Base-by-base conservation (phyloP, 176 grass and related monocot species). In the Dendrocalamus sinicus region DNA sequence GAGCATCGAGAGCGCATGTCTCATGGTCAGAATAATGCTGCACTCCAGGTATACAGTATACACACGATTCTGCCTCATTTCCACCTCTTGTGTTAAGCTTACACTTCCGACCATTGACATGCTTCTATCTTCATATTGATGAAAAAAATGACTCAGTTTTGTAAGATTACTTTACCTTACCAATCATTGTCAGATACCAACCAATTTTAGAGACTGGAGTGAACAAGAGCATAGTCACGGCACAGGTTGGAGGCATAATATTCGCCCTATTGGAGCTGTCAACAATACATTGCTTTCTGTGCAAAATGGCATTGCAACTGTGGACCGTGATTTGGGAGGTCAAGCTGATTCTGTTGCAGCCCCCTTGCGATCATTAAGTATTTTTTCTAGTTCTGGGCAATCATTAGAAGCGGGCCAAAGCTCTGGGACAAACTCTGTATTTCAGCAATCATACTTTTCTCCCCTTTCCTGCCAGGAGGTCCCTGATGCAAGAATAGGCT, bases 31-130 rank as follows among this genome's bases (percentile, higher is more conserved):
- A 77, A 81, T 41, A 94, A 91, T 91, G 84, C 92, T 85, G 89
- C 87, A 55, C 89, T 91, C 67, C 81, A 87, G 89, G 92, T 91
- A 80, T 35, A n/a, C 15, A 88, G 92, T 91, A 80, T 35, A n/a
- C 15, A 88, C 69, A 20, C 23, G 66, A 4, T 75, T 57, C 16
- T 51, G 71, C 32, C 74, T 78, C 47, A 72, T 45, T 16, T 72
- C 4, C 40, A 53, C 17, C 37, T 82, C 28, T 71, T 70, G 32
- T 50, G 65, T 57, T 71, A 71, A 45, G 22, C 30, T 37, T 39
- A 15, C 13, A 43, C 53, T 26, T 46, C 47, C 26, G 3, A 35
- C 32, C 3, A 35, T 81, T 81, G 64, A 39, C 53, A 79, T 67
- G 48, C 67, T 81, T 32, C 26, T 55, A 71, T 77, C 40, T 45